Percentiles rank a stretch among this genome's conserved stretches.
Evolutionary conservation across 495 filamentous ascomycete species (phyloP).

Genomic region (Polyplosphaeria fusca): DNA sequence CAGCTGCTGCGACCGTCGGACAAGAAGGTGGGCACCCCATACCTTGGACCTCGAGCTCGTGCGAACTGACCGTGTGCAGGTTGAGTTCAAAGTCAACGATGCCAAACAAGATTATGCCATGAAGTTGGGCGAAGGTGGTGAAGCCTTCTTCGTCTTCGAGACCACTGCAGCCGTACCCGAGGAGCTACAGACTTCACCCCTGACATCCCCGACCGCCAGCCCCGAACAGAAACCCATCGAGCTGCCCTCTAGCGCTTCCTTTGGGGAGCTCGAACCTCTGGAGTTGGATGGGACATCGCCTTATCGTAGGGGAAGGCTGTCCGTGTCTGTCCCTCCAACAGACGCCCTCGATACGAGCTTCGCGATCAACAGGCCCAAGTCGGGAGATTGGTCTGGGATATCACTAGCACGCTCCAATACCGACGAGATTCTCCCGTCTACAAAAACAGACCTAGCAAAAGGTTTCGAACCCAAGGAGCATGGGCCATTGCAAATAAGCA

Average conservation of each 20-base stretch:
- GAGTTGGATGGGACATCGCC: conserved; percentile 57
- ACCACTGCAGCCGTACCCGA: conserved; percentile 84
- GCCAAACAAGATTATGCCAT: conserved; percentile 89
- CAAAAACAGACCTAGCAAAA: conserved; percentile 14
- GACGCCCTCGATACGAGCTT: conserved; percentile 49
- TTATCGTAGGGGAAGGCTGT: conserved; percentile 20
- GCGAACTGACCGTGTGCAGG: conserved; percentile 45
- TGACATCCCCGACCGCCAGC: conserved; percentile 81
- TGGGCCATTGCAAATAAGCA: conserved; percentile 22
- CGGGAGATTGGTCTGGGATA: conserved; percentile 33
- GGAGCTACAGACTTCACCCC: conserved; percentile 86
- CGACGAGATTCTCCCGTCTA: conserved; percentile 31
- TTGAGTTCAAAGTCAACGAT: conserved; percentile 95
- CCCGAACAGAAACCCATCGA: conserved; percentile 61
- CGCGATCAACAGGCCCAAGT: conserved; percentile 40
- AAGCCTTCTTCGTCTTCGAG: conserved; percentile 98
- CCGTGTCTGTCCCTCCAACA: conserved; percentile 18
- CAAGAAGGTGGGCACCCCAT: conserved; percentile 71
- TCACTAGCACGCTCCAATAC: conserved; percentile 20
- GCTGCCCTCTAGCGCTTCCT: conserved; percentile 49
- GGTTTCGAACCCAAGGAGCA: conserved; percentile 1
- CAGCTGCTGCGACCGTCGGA: conserved; percentile 91
- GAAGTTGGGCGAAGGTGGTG: conserved; percentile 96
- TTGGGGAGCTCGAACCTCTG: conserved; percentile 81
- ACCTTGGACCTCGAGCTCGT: not conserved